Conservation (phyloP, 208 protist species). For the Wallacemonas sp. region DNA sequence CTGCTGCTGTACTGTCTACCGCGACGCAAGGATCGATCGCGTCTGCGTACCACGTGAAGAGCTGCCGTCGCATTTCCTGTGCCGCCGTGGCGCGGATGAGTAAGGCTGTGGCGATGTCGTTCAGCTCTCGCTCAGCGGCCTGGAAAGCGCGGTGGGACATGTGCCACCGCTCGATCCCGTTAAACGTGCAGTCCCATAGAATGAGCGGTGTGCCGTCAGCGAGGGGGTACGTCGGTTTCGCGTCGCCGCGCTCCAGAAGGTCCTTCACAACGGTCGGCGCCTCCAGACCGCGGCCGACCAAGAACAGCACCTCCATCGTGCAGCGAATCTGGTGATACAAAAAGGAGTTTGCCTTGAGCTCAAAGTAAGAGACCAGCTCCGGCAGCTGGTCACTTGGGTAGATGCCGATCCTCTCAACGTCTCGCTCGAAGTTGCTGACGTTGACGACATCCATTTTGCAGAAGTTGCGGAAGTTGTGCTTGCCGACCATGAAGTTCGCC, state of each 20-base stretch:
- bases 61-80: conserved; percentile 58
- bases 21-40: conserved; percentile 11
- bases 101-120: conserved; percentile 74
- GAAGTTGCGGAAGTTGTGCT: conserved; percentile 98
- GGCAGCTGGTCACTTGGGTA: conserved; percentile 47
- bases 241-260: conserved; percentile 67
- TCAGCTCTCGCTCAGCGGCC: conserved; percentile 53
- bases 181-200: conserved; percentile 83
- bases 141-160: conserved; percentile 55
- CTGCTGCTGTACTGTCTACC: not conserved
- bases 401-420: conserved; percentile 63
- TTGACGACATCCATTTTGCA: conserved; percentile 96
- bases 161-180: conserved; percentile 46
- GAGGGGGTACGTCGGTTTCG: conserved; percentile 74
- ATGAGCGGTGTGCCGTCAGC: conserved; percentile 79
- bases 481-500: conserved; percentile 79
- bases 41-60: conserved; percentile 65
- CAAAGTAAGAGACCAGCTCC: conserved; percentile 81
- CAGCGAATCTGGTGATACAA: conserved; percentile 97
- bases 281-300: conserved; percentile 81
- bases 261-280: conserved; percentile 44
- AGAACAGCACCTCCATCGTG: conserved; percentile 93
- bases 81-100: conserved; percentile 52
- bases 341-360: conserved; percentile 94
- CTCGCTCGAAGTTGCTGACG: conserved; percentile 88